Percentiles rank a stretch among this genome's conserved stretches.
Conservation (phyloP, 352 stramenopile genomes). For the Phytophthora palmivora region DNA sequence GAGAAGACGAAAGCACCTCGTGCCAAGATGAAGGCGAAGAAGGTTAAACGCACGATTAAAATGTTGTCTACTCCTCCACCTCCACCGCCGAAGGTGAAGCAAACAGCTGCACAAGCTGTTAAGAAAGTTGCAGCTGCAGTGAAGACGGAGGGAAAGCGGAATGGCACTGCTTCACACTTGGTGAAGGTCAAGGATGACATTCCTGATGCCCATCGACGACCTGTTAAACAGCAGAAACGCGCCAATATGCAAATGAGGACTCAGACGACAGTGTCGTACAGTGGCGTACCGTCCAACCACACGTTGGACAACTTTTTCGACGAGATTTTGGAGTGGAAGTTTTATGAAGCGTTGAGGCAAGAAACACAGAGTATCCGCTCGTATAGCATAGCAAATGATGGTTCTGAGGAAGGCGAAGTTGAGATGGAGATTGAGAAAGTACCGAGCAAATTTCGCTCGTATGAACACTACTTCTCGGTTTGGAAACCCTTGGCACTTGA, state of each 20-base stretch:
- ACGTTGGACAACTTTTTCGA: slow-evolving; percentile 86
- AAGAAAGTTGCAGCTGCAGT: slow-evolving; percentile 28
- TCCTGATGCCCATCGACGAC: slow-evolving; percentile 66
- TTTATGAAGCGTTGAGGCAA: slow-evolving; percentile 64
- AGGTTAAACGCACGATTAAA: slow-evolving; percentile 29
- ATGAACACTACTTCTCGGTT: slow-evolving; percentile 90
- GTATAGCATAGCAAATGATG: slow-evolving; percentile 65
- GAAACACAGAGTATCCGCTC: slow-evolving; percentile 63
- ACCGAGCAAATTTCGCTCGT: slow-evolving; percentile 86
- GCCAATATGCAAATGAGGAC: slow-evolving; percentile 28
- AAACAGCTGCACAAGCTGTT: slow-evolving; percentile 17
- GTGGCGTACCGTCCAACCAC: slow-evolving; percentile 46
- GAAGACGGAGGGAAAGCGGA: slow-evolving; percentile 25
- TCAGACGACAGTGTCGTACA: slow-evolving; percentile 23
- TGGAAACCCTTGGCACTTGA: slow-evolving; percentile 88
- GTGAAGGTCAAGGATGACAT: slow-evolving; percentile 36
- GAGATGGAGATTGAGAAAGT: slow-evolving; percentile 69
- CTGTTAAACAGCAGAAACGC: slow-evolving; percentile 73
- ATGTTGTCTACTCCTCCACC: slow-evolving; percentile 9
- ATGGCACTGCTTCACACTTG: not conserved
- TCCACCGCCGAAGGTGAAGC: slow-evolving; percentile 20
- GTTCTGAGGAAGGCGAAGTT: slow-evolving; percentile 79
- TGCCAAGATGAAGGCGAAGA: slow-evolving; percentile 39
- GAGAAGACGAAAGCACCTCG: slow-evolving; percentile 25
- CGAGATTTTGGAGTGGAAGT: slow-evolving; percentile 86